Conservation (phyloP, 164 flowering plant genomes). For the Kalanchoe fedtschenkoi region DNA sequence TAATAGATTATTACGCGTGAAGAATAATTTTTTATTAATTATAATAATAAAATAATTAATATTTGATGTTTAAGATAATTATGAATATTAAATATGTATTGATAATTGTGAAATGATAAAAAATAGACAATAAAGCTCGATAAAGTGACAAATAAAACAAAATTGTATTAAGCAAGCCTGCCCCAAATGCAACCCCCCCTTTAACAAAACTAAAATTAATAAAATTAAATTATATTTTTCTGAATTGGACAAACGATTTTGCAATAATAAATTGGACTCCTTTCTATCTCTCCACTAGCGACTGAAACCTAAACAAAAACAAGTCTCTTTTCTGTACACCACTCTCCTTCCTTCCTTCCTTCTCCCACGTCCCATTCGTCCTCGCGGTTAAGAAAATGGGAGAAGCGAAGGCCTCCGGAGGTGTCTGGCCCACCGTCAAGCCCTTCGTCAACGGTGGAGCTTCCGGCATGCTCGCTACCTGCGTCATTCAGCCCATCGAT, state of each 20-base stretch:
- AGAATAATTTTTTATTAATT: too few relatives aligned
- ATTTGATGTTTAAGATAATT: too few relatives aligned
- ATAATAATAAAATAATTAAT: too few relatives aligned
- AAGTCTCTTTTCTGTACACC: not conserved
- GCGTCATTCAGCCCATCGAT: conserved; percentile 67
- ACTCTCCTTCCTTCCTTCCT: conserved; percentile 3
- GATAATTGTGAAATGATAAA: too few relatives aligned
- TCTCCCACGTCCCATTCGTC: not conserved
- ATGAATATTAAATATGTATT: too few relatives aligned
- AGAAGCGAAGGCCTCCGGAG: conserved; percentile 32
- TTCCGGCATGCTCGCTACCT: conserved; percentile 74
- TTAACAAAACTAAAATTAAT: too few relatives aligned
- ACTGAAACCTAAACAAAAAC: not conserved
- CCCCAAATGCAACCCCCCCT: too few relatives aligned
- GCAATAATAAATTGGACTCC: not conserved
- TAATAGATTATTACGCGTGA: too few relatives aligned
- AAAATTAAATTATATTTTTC: too few relatives aligned
- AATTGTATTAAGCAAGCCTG: too few relatives aligned
- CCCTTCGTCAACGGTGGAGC: conserved; percentile 67
- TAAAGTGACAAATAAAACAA: too few relatives aligned
- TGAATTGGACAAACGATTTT: not conserved
- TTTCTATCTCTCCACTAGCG: not conserved
- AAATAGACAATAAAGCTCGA: too few relatives aligned
- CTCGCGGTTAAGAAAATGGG: conserved; percentile 26
- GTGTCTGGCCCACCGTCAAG: conserved; percentile 51